Conservation (phyloP, 2,329 filamentous ascomycete genomes). For the Graphiopsis chlorocephala region DNA sequence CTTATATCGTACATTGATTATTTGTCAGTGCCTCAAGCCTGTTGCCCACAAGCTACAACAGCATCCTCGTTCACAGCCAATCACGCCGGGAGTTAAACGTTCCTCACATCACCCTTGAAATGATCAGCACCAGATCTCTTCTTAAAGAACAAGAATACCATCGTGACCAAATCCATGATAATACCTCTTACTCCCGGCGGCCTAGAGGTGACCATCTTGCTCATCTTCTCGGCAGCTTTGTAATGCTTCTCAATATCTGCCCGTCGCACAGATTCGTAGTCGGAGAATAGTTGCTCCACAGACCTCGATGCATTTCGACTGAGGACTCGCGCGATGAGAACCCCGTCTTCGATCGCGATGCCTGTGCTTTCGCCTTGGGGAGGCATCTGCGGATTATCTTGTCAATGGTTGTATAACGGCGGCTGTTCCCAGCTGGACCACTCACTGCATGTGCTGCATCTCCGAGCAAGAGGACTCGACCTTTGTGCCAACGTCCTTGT, state of each 20-base stretch:
- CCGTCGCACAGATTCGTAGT: neutral
- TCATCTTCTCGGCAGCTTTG: constrained; percentile 1
- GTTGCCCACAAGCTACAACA: neutral
- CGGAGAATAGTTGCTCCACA: neutral
- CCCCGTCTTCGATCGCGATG: constrained; percentile 45
- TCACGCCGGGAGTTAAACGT: neutral
- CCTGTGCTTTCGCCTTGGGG: constrained; percentile 47
- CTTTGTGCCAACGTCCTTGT: constrained; percentile 40
- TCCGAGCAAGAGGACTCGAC: constrained; percentile 43
- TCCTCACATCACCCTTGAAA: constrained; percentile 2
- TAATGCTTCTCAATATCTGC: neutral
- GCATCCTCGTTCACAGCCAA: neutral
- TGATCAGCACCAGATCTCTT: neutral
- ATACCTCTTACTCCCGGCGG: neutral
- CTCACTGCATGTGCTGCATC: constrained; percentile 49
- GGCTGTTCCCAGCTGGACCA: neutral
- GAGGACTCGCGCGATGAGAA: constrained; percentile 42
- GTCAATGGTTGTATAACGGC: neutral
- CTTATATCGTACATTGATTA: too few relatives aligned
- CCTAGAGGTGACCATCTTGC: neutral
- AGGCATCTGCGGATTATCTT: constrained; percentile 40
- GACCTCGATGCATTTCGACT: neutral
- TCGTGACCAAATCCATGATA: neutral
- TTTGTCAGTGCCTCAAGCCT: neutral
- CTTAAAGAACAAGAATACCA: neutral